Evolutionary conservation across 495 filamentous ascomycete genomes (phyloP).

Genomic region (Tirmania nivea): DNA sequence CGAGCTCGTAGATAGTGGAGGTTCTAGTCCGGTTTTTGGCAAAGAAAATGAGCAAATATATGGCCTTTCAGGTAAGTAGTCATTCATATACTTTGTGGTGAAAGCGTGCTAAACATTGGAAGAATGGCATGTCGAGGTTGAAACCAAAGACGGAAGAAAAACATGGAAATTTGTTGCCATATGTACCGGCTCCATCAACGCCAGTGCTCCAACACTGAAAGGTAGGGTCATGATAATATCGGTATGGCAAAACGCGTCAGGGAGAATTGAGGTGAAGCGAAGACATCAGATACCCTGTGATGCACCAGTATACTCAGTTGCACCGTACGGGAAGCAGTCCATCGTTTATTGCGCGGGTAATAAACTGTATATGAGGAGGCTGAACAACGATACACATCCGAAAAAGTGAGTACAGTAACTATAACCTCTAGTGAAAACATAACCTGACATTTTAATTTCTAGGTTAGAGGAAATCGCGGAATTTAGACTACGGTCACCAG

Average conservation of each 20-base stretch:
- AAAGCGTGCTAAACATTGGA: no score
- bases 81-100: background rate
- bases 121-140: no score
- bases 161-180: no score
- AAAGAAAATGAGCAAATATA: slow-evolving; percentile 19
- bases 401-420: background rate
- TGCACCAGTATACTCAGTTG: slow-evolving; percentile 16
- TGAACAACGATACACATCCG: slow-evolving; percentile 7
- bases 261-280: slow-evolving; percentile 11
- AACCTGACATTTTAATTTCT: background rate
- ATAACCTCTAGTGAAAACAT: no score
- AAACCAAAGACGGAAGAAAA: no score
- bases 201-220: no score
- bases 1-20: slow-evolving; percentile 13
- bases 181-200: no score
- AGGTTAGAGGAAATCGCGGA: slow-evolving; percentile 12
- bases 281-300: slow-evolving; percentile 13
- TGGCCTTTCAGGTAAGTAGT: slow-evolving; percentile 13
- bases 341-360: slow-evolving; percentile 16
- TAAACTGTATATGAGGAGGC: slow-evolving; percentile 7
- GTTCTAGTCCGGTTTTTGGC: slow-evolving; percentile 13
- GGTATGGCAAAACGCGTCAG: background rate
- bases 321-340: slow-evolving; percentile 15
- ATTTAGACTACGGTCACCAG: slow-evolving; percentile 13
- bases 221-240: no score